These are phyloP conservation scores for Aphanomyces euteiches DNA, from an alignment of 352 stramenopile species.

Conservation along the genomic window DNA sequence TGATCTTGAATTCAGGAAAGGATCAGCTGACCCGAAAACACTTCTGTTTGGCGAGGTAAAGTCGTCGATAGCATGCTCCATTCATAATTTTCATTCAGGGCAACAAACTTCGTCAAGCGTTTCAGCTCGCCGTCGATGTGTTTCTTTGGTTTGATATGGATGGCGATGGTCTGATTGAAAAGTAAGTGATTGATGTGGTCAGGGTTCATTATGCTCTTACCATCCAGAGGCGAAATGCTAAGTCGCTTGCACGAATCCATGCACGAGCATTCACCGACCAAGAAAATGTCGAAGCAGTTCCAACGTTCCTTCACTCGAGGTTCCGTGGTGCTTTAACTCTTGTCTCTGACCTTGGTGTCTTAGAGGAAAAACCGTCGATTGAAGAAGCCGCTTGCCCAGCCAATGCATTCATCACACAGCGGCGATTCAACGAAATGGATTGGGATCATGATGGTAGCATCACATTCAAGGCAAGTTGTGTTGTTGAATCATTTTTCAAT, in stretches of 20 bases:
- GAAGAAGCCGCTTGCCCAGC: conserved; percentile 24
- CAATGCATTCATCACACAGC: conserved; percentile 71
- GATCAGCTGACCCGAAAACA: conserved; percentile 28
- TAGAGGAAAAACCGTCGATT: too few species aligned
- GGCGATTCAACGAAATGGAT: conserved; percentile 84
- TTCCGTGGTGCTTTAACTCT: too few species aligned
- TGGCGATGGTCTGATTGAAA: conserved; percentile 70
- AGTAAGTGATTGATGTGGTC: conserved; percentile 33
- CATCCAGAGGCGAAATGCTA: conserved; percentile 54
- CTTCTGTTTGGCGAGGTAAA: conserved; percentile 68
- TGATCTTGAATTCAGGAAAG: conserved; percentile 5
- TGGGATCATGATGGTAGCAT: conserved; percentile 82
- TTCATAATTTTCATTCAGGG: conserved; percentile 37
- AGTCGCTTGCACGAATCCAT: conserved; percentile 58
- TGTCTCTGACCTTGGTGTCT: too few species aligned
- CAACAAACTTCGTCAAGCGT: conserved; percentile 76
- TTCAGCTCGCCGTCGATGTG: conserved; percentile 75
- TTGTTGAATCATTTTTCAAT: background rate
- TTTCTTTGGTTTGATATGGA: conserved; percentile 85
- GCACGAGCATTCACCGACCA: conserved; percentile 69
- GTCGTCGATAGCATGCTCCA: background rate
- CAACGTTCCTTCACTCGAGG: background rate
- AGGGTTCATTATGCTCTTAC: too few species aligned
- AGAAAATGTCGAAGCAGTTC: conserved; percentile 52
- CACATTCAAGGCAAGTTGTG: conserved; percentile 55